Evolutionary conservation across 306 rosid genomes (phyloP).

Genomic region (Quercus aquifolioides): DNA sequence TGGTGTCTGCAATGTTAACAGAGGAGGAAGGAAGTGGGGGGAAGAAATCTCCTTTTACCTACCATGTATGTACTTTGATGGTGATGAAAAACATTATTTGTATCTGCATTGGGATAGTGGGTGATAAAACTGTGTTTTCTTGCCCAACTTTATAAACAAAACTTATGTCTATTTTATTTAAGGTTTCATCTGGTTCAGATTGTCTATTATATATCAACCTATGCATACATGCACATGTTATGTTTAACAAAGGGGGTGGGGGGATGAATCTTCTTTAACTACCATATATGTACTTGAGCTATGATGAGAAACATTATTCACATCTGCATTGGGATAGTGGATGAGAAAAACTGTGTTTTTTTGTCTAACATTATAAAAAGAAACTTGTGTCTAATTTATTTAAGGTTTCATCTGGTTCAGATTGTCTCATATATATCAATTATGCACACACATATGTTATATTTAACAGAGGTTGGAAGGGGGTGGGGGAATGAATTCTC

Average conservation of each 20-base stretch:
- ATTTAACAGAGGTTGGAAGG: constrained; percentile 1
- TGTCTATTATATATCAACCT: background rate
- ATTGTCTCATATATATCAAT: background rate
- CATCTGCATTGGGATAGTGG: constrained; percentile 20
- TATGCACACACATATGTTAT: background rate
- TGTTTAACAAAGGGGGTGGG: background rate
- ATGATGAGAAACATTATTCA: constrained; percentile 12
- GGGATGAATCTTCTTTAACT: background rate
- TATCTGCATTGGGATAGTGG: constrained; percentile 26
- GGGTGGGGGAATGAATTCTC: background rate
- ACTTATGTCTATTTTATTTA: background rate
- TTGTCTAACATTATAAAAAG: background rate
- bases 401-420: background rate
- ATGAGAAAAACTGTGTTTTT: constrained; percentile 21
- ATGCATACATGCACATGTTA: background rate
- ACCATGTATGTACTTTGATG: constrained; percentile 19
- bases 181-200: background rate
- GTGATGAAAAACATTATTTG: constrained; percentile 14
- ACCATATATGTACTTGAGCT: constrained; percentile 17
- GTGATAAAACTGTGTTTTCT: constrained; percentile 21
- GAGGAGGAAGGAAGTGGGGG: constrained; percentile 8
- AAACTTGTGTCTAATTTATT: background rate
- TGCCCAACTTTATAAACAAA: constrained; percentile 15
- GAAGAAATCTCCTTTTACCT: constrained; percentile 3
- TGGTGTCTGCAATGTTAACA: constrained; percentile 16